Conservation (phyloP, 1,284 basidiomycete species). For the Malassezia caprae region DNA sequence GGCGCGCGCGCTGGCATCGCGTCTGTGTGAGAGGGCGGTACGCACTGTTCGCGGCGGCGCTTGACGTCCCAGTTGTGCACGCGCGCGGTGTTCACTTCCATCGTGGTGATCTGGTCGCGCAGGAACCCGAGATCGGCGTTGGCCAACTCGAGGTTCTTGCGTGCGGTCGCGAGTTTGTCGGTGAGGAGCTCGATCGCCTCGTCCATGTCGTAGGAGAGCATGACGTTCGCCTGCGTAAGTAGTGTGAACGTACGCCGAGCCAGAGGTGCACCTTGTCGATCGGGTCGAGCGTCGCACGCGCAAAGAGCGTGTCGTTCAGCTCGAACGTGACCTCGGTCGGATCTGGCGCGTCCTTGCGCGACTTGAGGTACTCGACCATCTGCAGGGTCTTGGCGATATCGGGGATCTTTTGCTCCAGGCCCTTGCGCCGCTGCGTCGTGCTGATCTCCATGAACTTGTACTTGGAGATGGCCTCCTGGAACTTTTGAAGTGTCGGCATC, state of each 20-base stretch:
- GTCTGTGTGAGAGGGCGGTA: background rate
- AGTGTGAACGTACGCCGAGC: slow-evolving; percentile 65
- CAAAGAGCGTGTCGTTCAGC: slow-evolving; percentile 86
- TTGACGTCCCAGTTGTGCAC: slow-evolving; percentile 96
- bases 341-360: slow-evolving; percentile 52
- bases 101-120: slow-evolving; percentile 87
- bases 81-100: slow-evolving; percentile 94
- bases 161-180: slow-evolving; percentile 68
- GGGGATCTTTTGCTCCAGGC: slow-evolving; percentile 85
- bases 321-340: slow-evolving; percentile 79
- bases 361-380: slow-evolving; percentile 69
- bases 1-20: background rate
- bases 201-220: slow-evolving; percentile 84
- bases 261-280: slow-evolving; percentile 84
- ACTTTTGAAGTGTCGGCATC: slow-evolving; percentile 66
- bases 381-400: slow-evolving; percentile 85
- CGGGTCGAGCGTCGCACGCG: slow-evolving; percentile 76
- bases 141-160: slow-evolving; percentile 60
- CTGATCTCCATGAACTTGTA: slow-evolving; percentile 96
- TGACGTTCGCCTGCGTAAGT: slow-evolving; percentile 57
- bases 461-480: slow-evolving; percentile 90
- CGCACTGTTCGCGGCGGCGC: slow-evolving; percentile 57
- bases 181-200: slow-evolving; percentile 67
- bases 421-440: slow-evolving; percentile 65
- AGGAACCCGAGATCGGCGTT: slow-evolving; percentile 86